Evolutionary conservation across 2,329 filamentous ascomycete species (phyloP), one percentile per base, ranked within the genome.

Genomic region (Arthrinium phaeospermum): DNA sequence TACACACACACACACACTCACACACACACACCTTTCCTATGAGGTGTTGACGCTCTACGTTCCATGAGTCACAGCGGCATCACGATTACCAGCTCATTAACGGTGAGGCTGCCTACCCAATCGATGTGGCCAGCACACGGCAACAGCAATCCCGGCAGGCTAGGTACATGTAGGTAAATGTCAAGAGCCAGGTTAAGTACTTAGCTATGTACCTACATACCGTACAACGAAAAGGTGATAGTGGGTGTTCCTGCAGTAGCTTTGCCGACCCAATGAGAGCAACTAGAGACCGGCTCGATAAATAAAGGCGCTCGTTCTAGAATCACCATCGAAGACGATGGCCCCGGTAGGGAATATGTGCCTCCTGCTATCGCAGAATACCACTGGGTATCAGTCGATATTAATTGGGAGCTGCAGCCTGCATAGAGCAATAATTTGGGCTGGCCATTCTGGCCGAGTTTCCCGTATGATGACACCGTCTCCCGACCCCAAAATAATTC

Each of bases 51-150:
- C 27, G 14, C 27, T 27, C 27, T 34, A 27, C 14, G 30, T 41
- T 7, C 57, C 57, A 22, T 22, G 10, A 41, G 22, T 41, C 34
- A 64, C 34, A n/a, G 57, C 57, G 41, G 37, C 57, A 41, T n/a
- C 57, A 64, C 34, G 57, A 64, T 41, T 41, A 24, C 57, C 19
- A n/a, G 57, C 30, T 24, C 57, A 41, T 41, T n/a, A 41, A 64
- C 57, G 57, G 57, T 64, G 57, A 64, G 57, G 57, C 57, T 64
- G 30, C 22, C 22, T 64, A n/a, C 19, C 57, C 57, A 64, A 64
- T 64, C 57, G 57, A 64, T 41, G 57, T 22, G 41, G 34, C 30
- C 57, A 64, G 57, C 57, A 19, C 57, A 41, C 57, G 57, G 57
- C 34, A 64, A 41, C 19, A 22, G 22, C 34, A 22, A 34, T 41